Evolutionary conservation across 1,284 basidiomycete genomes (phyloP), one percentile per base, ranked within the genome.

Genomic region (Xerocomus minutiporus): DNA sequence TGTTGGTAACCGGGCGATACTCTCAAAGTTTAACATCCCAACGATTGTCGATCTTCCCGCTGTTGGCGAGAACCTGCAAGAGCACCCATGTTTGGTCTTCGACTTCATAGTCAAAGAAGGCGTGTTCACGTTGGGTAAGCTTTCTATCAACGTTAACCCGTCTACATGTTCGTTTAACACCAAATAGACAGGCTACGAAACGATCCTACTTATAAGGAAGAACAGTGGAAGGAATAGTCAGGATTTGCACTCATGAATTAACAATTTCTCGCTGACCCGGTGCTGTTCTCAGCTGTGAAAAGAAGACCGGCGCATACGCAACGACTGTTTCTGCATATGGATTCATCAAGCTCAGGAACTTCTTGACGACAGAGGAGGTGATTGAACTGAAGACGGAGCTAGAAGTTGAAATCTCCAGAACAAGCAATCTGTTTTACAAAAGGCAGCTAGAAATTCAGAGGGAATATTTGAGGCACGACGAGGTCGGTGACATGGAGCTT

Each of bases 61-160:
- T 38, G 59, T 60, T 9, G 59, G 59, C 9, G 59, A 63, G 52
- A 60, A 60, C 42, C 36, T 60, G 36, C 61, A 60, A 34, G 61
- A 60, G 25, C 59, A 60, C 23, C 51, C 59, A 8, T 29, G 1
- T 31, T 26, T 63, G 29, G 3, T 34, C 11, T 55, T 32, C 7
- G 61, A 63, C 28, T 60, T 60, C 29, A 31, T 52, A 29, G 61
- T 60, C 32, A 59, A 63, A n/a, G 42, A 61, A 0, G 44, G 42
- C 13, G 36, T 60, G 5, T 63, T 60, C 45, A 60, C 59, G 25
- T n/a, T 60, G 2, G 59, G 59, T 60, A n/a, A 43, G 59, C 26
- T 28, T 26, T 4, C 12, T 13, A 35, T 43, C 3, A n/a, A 42
- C 1, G 12, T 45, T 28, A 29, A 3, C 2, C 6, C 4, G 0